Conservation (phyloP, 768 basidiomycete genomes). For the Phylloporus scabripes region DNA sequence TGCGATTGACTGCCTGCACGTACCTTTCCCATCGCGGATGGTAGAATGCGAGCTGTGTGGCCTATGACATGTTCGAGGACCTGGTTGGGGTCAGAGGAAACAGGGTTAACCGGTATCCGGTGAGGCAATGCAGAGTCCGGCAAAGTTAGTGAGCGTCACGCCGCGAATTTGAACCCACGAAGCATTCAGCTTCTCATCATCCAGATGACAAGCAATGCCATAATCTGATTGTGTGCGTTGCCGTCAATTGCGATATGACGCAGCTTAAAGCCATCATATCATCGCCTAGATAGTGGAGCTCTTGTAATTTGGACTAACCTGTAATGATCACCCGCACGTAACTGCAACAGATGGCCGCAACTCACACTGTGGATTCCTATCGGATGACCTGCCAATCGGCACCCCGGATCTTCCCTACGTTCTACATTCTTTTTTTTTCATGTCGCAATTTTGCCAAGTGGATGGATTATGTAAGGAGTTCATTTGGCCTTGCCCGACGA, state of each 20-base stretch:
- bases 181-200: conserved; percentile 4
- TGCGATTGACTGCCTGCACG: neutral
- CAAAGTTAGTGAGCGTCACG: conserved; percentile 7
- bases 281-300: neutral
- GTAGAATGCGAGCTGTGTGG: neutral
- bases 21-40: neutral
- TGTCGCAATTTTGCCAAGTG: neutral
- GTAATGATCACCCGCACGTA: neutral
- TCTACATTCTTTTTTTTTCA: neutral
- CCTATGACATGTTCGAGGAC: neutral
- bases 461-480: neutral
- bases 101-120: conserved; percentile 20
- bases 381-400: neutral
- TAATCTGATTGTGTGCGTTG: conserved; percentile 4
- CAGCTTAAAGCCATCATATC: neutral
- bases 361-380: neutral
- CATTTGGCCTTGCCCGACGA: neutral
- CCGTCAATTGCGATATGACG: neutral
- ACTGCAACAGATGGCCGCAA: neutral
- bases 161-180: conserved; percentile 13
- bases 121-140: conserved; percentile 17
- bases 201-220: conserved; percentile 12
- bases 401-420: neutral
- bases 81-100: neutral
- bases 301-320: neutral